Percentiles rank a stretch among this genome's conserved stretches.
phyloP scores from a whole-genome alignment of 2,329 filamentous ascomycete species.

The Paraphoma sp. region DNA sequence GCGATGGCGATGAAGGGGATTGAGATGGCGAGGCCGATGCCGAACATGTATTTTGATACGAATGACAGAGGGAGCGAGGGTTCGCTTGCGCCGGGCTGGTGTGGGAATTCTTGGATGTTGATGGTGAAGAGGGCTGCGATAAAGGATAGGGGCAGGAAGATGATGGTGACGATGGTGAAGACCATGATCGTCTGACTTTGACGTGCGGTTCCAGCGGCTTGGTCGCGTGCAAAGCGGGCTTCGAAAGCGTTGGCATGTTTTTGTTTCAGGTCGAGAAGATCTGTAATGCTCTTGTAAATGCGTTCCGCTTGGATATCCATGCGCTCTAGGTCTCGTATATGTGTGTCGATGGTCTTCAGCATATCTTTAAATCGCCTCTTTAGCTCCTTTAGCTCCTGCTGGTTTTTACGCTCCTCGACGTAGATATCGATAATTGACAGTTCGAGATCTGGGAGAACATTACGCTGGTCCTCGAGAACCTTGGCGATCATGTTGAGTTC shows the following conservation, averaged over 20 bases:
- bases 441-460: conserved; percentile 57
- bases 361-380: conserved; percentile 64
- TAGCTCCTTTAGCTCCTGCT: conserved; percentile 61
- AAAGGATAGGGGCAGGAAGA: conserved; percentile 64
- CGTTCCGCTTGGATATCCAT: conserved; percentile 69
- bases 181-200: conserved; percentile 65
- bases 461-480: conserved; percentile 58
- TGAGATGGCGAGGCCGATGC: conserved; percentile 61
- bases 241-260: conserved; percentile 73
- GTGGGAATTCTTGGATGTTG: conserved; percentile 59
- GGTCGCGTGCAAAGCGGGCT: conserved; percentile 66
- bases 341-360: conserved; percentile 63
- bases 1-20: conserved; percentile 58
- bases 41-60: conserved; percentile 63
- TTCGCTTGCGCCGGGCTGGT: conserved; percentile 32
- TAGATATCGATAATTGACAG: conserved; percentile 50
- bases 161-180: conserved; percentile 65
- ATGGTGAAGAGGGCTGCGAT: conserved; percentile 64
- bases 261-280: conserved; percentile 71
- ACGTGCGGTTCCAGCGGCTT: conserved; percentile 66
- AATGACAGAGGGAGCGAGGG: conserved; percentile 54
- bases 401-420: conserved; percentile 42
- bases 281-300: conserved; percentile 66
- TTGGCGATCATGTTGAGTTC: conserved; percentile 69
- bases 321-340: conserved; percentile 65